Base-by-base conservation (phyloP, 768 basidiomycete genomes). In the Boletus subparvulus region DNA sequence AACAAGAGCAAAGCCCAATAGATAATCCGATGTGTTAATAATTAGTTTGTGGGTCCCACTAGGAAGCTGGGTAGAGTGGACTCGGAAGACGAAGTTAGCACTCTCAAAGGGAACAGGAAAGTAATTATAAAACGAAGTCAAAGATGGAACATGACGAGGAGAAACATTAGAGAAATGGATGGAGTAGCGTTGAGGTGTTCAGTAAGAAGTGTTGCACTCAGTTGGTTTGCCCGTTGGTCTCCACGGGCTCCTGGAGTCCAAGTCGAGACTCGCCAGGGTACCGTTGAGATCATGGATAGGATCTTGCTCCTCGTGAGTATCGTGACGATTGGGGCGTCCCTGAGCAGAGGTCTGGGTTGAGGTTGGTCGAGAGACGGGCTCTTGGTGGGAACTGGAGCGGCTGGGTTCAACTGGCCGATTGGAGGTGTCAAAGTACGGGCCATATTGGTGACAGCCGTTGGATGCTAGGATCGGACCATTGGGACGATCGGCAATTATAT, bases 251-350 rank as follows among this genome's bases (percentile, higher is more conserved):
- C 66, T 69, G 56, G 72, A 61, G 64, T 85, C 86, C 54, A 92
- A 73, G 60, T 90, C 80, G 16, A 92, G 80, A 68, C 85, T 89
- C 35, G 90, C 87, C 39, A 92, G 77, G 30, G 86, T 89, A 21
- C 87, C 86, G 63, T 88, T 91, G 50, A 92, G 70, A 70, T 90
- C 88, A 39, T 83, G 82, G 61, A 92, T 79, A 32, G 69, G 49
- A 56, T 86, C 85, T 17, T 78, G 75, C 47, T 82, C 82, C 56
- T 74, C 67, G 46, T 61, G 61, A 49, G 59, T 37, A 55, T 67
- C 61, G 55, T 64, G 69, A 48, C 65, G 60, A 40, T 50, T 58
- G 30, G 56, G 60, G 7, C 52, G 62, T 36, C 65, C 66, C 28
- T 67, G 66, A 26, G 68, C 63, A 24, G 64, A 66, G 40, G 68